Evolutionary conservation across 495 filamentous ascomycete species (phyloP), one percentile per base, ranked within the genome.

Genomic region (Penicillium desertorum): DNA sequence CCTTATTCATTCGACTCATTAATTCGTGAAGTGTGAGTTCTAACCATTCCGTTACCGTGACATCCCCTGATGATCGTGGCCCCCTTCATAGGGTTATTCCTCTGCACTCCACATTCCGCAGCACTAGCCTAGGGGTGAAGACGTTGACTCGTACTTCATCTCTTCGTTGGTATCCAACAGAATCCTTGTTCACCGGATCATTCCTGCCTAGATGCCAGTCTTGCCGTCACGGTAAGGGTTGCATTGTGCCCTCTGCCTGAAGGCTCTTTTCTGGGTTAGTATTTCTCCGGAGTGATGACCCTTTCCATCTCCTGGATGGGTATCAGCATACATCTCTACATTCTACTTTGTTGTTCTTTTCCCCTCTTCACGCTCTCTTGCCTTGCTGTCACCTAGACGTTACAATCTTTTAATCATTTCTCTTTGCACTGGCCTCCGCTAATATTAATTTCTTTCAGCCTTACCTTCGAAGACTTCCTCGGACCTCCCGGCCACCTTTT

Each of bases 121-220:
- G 74, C 73, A 60, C 55, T 62, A 61, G 67, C 68, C 74, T 76
- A 78, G 71, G 76, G 82, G 84, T 81, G 84, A 85, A 87, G 81
- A 81, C 83, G 83, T 87, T 87, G 76, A 78, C 81, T 87, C 84
- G 84, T 84, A 72, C 79, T 84, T 85, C 78, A 80, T 80, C 81
- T 82, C 71, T 75, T 62, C 63, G 62, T 67, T 76, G 68, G 73
- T 69, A 70, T 74, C 67, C 71, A 62, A 51, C 66, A 75, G 64
- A 68, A 57, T 68, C 63, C 61, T 51, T 62, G 63, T 70, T 72
- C 70, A 67, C 60, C 73, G 68, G 73, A 71, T 74, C 70, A 77
- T 76, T 77, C 73, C 78, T 83, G 72, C 71, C 77, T 77, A 77
- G 76, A 79, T 79, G 76, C 76, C 76, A 79, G 71, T 70, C 68